Percentiles rank a stretch among this genome's conserved stretches.
Evolutionary conservation across 2,329 filamentous ascomycete genomes (phyloP).

Genomic region (Hypoxylon sp.): DNA sequence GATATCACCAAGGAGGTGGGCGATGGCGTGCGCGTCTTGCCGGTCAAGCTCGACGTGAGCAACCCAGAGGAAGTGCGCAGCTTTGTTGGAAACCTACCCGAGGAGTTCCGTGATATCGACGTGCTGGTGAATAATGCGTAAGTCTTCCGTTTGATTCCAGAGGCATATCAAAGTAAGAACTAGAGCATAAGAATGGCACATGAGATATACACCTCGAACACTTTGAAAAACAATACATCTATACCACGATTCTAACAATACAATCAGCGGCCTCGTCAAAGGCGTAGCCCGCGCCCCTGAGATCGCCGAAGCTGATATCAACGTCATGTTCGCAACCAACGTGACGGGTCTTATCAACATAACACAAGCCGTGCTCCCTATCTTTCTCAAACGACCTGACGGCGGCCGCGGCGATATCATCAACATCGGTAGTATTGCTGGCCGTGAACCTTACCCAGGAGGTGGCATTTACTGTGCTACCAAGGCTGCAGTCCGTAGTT

Average conservation of each 20-base stretch:
- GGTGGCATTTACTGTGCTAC: conserved; percentile 83
- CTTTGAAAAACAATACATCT: too few species aligned
- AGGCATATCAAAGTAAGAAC: neutral
- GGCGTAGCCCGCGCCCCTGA: conserved; percentile 86
- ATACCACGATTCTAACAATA: too few species aligned
- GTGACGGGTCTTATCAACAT: conserved; percentile 95
- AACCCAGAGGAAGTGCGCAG: conserved; percentile 75
- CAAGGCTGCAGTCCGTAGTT: conserved; percentile 77
- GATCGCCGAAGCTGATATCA: conserved; percentile 83
- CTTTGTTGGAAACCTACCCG: conserved; percentile 78
- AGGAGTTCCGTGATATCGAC: conserved; percentile 85
- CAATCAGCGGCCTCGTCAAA: conserved; percentile 80
- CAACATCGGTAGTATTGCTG: conserved; percentile 73
- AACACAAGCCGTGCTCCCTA: conserved; percentile 88
- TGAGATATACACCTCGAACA: too few species aligned
- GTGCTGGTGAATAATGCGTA: conserved; percentile 97
- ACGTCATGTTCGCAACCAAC: conserved; percentile 90
- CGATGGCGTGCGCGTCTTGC: conserved; percentile 80
- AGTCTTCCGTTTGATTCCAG: conserved; percentile 47
- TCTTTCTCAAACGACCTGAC: conserved; percentile 79
- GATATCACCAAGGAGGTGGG: conserved; percentile 82
- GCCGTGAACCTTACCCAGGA: conserved; percentile 75
- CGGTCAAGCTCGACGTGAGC: conserved; percentile 88
- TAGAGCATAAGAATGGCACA: neutral
- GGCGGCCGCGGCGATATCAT: conserved; percentile 91